Base-by-base conservation (phyloP, 176 grass and related monocot species). In the Ananas comosus region DNA sequence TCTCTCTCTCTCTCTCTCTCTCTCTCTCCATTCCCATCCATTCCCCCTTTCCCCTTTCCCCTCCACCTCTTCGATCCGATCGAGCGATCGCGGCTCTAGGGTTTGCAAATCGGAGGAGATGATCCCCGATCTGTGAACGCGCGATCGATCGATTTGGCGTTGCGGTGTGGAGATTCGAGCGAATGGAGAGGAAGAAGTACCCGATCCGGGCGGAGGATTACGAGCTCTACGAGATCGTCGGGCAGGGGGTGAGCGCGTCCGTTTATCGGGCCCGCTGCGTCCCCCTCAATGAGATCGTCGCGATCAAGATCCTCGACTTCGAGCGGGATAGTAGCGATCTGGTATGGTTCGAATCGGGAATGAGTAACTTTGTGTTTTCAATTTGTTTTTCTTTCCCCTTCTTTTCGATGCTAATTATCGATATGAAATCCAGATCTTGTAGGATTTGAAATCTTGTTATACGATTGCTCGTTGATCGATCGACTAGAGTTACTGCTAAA, bases 301-400 rank as follows among this genome's bases (percentile, higher is more conserved):
- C 94, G 59, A 86, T 99, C 77, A 99, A 99, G 84, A 78, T 99
- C 64, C 80, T 99, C 63, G 94, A 99, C 72, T 90, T 99, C 66
- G 94, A 93, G 71, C 88, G 82, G 61, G 83, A 86, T 17, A 99
- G 90, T 76, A 99, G 89, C 74, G 89, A 93, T 78, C 82, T 93
- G 86, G 94, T 93, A 85, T 67, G 13, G 28, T 53, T 68, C n/a
- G 33, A 10, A 6, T 42, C 33, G 33, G 33, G 33, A 1, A 42
- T 42, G 33, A 8, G 33, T 42, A 6, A 18, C 21, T 9, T 61
- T 61, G 56, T 13, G 10, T 28, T 67, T n/a, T 13, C 3, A 16
- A 67, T 71, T 7, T 48, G 9, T 28, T 71, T 56, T 9, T 14
- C 9, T 71, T 18, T 53, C 10, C 5, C 53, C 4, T 0, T 66